phyloP scores from a whole-genome alignment of 768 basidiomycete genomes.

The Leccinum disarticulatum region DNA sequence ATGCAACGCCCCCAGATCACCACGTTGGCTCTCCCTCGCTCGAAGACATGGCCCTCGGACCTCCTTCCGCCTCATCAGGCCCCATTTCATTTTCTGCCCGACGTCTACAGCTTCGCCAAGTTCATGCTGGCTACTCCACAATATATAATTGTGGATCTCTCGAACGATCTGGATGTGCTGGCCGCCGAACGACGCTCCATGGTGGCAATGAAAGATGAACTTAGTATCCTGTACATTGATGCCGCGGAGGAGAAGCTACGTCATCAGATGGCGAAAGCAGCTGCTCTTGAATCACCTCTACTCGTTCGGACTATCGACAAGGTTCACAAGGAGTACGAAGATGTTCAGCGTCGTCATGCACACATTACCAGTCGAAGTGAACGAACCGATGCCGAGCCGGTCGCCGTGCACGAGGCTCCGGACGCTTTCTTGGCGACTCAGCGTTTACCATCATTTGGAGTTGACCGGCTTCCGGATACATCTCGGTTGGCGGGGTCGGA shows the following conservation, averaged over 20 bases:
- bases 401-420: conserved; percentile 44
- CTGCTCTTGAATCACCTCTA: conserved; percentile 67
- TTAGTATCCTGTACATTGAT: conserved; percentile 79
- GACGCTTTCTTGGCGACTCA: conserved; percentile 57
- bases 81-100: conserved; percentile 94
- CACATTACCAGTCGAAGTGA: conserved; percentile 19
- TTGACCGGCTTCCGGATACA: conserved; percentile 4
- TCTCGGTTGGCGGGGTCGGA: conserved; percentile 7
- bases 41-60: conserved; percentile 91
- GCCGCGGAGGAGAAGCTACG: conserved; percentile 73
- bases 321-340: conserved; percentile 53
- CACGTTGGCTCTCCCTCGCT: conserved; percentile 90
- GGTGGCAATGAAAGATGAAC: conserved; percentile 65
- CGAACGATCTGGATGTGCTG: conserved; percentile 70
- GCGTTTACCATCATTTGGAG: conserved; percentile 18
- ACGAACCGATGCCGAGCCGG: conserved; percentile 16
- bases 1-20: conserved; percentile 95
- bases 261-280: conserved; percentile 78
- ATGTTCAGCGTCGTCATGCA: conserved; percentile 46
- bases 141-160: conserved; percentile 75
- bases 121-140: conserved; percentile 96
- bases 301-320: conserved; percentile 66
- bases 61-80: conserved; percentile 88
- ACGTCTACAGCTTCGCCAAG: conserved; percentile 82
- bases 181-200: conserved; percentile 66